These are phyloP conservation scores for Saccharum hybrid DNA, from an alignment of 202 grass and related monocot species.

Conservation along the genomic window DNA sequence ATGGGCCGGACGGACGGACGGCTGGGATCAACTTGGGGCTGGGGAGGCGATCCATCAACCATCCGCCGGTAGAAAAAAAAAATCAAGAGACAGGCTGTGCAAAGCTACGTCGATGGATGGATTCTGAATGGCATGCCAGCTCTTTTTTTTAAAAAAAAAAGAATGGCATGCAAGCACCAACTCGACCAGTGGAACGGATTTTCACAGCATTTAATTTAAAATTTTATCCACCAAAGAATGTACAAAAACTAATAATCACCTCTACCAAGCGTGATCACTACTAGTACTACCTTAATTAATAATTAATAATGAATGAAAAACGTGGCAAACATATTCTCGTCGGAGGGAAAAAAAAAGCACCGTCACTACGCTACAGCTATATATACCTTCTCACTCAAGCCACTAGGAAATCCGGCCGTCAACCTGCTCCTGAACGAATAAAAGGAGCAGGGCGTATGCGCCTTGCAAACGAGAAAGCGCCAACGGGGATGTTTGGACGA, in stretches of 20 bases:
- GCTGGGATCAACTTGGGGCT: neutral
- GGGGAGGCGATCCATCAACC: no score
- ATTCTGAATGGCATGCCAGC: neutral
- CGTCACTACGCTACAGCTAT: constrained; percentile 47
- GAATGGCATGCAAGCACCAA: no score
- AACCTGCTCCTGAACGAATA: constrained; percentile 33
- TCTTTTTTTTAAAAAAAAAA: no score
- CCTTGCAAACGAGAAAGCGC: neutral
- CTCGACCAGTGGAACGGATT: neutral
- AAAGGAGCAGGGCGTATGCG: neutral
- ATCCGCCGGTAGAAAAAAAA: neutral
- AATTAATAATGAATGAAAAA: neutral
- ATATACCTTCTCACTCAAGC: constrained; percentile 24
- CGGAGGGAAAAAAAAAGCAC: neutral
- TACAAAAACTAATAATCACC: constrained; percentile 5
- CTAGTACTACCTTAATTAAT: neutral
- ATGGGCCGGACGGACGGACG: no score
- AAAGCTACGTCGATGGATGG: neutral
- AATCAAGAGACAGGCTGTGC: neutral
- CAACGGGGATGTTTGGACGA: neutral
- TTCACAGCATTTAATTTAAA: neutral
- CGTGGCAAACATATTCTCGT: neutral
- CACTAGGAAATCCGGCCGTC: neutral
- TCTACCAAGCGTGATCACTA: neutral
- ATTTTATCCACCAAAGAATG: constrained; percentile 20